phyloP scores from a whole-genome alignment of 2,329 filamentous ascomycete genomes.

The Aspergillus spinulosporus region DNA sequence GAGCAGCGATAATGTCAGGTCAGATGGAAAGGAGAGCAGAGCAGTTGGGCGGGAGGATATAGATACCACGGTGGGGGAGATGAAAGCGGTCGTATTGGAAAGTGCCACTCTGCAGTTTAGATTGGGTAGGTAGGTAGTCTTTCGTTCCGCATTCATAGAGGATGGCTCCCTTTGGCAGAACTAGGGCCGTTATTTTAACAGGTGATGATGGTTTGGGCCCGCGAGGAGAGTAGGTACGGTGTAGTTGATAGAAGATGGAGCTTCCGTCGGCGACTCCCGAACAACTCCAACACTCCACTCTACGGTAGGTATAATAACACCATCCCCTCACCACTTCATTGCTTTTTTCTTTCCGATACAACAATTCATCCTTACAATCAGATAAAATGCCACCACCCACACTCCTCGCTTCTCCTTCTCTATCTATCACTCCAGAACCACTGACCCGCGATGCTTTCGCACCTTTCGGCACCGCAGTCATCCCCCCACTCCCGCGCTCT shows the following conservation, averaged over 20 bases:
- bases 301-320: conserved; percentile 1
- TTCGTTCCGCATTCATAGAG: no score
- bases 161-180: no score
- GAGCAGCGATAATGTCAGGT: no score
- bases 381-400: conserved; percentile 34
- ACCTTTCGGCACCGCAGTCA: conserved; percentile 79
- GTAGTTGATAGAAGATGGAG: background rate
- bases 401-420: conserved; percentile 37
- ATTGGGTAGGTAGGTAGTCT: no score
- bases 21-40: no score
- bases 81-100: no score
- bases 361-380: background rate
- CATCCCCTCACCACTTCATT: background rate
- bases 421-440: conserved; percentile 59
- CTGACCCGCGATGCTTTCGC: conserved; percentile 70
- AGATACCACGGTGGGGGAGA: no score
- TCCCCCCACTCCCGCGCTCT: conserved; percentile 49
- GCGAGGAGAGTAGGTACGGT: background rate
- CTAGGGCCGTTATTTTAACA: no score
- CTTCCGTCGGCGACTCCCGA: conserved; percentile 6
- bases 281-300: background rate
- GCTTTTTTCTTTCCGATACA: background rate
- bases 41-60: no score
- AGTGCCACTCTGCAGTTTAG: no score
- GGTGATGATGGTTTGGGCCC: no score